Base-by-base conservation (phyloP, 2,329 filamentous ascomycete species). In the Hymenoscyphus salicellus region DNA sequence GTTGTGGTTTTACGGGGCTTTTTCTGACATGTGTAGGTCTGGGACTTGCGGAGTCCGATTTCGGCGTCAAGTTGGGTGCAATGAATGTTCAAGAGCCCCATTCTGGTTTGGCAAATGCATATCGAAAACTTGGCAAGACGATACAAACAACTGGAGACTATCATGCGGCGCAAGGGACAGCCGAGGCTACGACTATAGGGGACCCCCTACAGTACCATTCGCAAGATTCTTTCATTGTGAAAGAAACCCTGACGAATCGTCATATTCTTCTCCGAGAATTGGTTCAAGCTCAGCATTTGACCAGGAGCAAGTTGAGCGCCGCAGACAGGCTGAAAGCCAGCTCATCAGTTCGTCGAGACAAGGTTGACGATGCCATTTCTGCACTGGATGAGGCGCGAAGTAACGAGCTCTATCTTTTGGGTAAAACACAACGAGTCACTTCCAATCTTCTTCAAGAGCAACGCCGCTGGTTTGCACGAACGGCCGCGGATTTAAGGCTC, bases 361-460 rank as follows among this genome's bases (percentile, higher is more conserved):
- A 98, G 80, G 95, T 98, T 32, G 95, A 99, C 76, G 95, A 99
- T 78, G 95, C 95, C n/a, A 96, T 99, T 73, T 84, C 88, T 20
- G 86, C 92, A 4, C 84, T 98, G 4, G 93, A 97, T 68, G 95
- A 98, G 74, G 95, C 95, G 3, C 85, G 90, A 63, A 88, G 85
- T 68, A 87, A 91, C 70, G 95, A 99, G 78, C 82, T 87, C 16
- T 91, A 93, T 73, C 85, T 99, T 28, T 86, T 87, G 66, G 87
- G 91, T 72, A 97, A 97, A 80, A 96, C 93, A 0, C 88, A 92
- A 67, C 87, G 92, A 58, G 94, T 99, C 10, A 98, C 95, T 0
- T 83, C 89, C 57, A 97, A 97, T 76, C 84, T 99, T 1, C 84
- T 97, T 1, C 85, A 90, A 64, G 95, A 99, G 78, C 92, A 93